Conservation (phyloP, 495 filamentous ascomycete species). For the Lasiosphaeria hispida region DNA sequence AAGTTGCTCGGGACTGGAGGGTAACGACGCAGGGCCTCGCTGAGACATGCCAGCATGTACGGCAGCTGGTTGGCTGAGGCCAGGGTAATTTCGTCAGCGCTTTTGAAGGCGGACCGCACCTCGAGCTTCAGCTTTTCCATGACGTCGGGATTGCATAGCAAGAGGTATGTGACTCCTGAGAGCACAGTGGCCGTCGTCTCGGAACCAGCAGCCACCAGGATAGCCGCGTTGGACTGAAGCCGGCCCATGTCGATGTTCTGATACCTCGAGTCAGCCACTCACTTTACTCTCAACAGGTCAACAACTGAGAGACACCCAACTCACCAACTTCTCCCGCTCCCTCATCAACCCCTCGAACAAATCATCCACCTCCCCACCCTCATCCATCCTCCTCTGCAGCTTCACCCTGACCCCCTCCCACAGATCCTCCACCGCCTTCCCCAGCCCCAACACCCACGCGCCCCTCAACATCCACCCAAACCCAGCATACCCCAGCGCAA, state of each 20-base stretch:
- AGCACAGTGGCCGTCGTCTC: conserved; percentile 55
- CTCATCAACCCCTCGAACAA: conserved; percentile 38
- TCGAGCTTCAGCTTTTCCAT: conserved; percentile 42
- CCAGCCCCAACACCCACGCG: not conserved
- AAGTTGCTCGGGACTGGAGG: conserved; percentile 45
- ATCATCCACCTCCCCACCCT: conserved; percentile 29
- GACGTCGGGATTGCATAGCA: conserved; percentile 40
- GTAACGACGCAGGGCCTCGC: conserved; percentile 53
- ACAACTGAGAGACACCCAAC: not conserved
- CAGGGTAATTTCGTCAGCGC: conserved; percentile 44
- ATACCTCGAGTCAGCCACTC: not conserved
- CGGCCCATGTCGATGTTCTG: not conserved
- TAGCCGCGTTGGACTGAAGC: conserved; percentile 20
- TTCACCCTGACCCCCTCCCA: conserved; percentile 17
- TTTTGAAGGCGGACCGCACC: conserved; percentile 44
- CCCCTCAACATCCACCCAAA: not conserved
- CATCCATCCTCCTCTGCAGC: conserved; percentile 26
- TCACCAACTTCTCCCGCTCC: conserved; percentile 26
- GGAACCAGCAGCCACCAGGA: conserved; percentile 27
- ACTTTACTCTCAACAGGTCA: not conserved
- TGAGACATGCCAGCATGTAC: conserved; percentile 50
- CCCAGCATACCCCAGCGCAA: not conserved
- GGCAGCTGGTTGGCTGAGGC: conserved; percentile 36
- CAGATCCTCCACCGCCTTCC: not conserved
- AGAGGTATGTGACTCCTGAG: conserved; percentile 41